phyloP scores from a whole-genome alignment of 2,329 filamentous ascomycete genomes.

The Talaromyces pinophilus region DNA sequence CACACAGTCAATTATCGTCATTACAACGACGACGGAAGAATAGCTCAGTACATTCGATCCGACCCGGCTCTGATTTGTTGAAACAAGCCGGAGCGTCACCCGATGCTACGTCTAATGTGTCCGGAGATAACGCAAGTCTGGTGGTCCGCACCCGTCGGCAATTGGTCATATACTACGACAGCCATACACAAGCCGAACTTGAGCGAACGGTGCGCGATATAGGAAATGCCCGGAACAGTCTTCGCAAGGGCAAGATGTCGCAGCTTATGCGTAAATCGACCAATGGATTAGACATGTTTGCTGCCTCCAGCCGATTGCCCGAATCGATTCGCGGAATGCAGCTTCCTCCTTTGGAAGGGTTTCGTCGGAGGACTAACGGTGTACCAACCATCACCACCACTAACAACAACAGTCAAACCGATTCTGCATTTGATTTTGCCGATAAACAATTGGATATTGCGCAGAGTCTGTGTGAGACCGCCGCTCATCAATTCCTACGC shows the following conservation, averaged over 20 bases:
- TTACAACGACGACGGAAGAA: constrained; percentile 40
- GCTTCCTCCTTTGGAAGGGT: constrained; percentile 10
- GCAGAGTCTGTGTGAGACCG: constrained; percentile 79
- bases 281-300: constrained; percentile 24
- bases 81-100: constrained; percentile 16
- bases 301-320: constrained; percentile 12
- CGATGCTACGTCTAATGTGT: constrained; percentile 34
- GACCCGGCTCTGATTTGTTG: constrained; percentile 19
- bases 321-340: constrained; percentile 13
- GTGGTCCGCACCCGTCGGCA: constrained; percentile 71
- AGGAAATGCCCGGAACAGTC: constrained; percentile 74
- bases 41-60: constrained; percentile 47
- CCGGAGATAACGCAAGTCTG: constrained; percentile 32
- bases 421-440: constrained; percentile 68
- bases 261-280: constrained; percentile 34
- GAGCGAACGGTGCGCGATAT: constrained; percentile 81
- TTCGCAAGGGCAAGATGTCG: constrained; percentile 77
- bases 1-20: constrained; percentile 22
- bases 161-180: constrained; percentile 91
- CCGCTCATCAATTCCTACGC: constrained; percentile 85
- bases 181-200: constrained; percentile 78
- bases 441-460: constrained; percentile 79
- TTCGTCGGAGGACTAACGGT: constrained; percentile 5
- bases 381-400: not conserved
- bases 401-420: constrained; percentile 48